Evolutionary conservation across 306 rosid species (phyloP).

Genomic region (Luffa aegyptiaca): DNA sequence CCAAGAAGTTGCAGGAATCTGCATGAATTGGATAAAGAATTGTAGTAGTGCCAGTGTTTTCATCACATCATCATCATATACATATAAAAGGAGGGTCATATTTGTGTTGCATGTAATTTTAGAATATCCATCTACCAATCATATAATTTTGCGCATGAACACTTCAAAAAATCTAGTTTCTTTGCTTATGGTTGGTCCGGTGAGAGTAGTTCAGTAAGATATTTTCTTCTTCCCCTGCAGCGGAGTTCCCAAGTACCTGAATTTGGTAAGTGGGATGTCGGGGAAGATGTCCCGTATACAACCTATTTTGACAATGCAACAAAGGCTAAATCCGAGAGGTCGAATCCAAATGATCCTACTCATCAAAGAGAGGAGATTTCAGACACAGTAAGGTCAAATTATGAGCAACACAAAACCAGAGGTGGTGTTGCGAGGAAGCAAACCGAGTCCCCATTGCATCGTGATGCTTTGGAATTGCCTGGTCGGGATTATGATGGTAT

Average conservation of each 20-base stretch:
- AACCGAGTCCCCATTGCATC: constrained; percentile 8
- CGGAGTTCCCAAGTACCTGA: constrained; percentile 8
- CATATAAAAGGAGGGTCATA: background rate
- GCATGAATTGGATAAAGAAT: background rate
- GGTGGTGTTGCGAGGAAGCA: constrained; percentile 1
- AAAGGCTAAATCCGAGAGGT: background rate
- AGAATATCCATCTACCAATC: background rate
- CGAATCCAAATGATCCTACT: background rate
- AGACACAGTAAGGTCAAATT: background rate
- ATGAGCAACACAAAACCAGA: background rate
- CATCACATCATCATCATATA: background rate
- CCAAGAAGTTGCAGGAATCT: background rate
- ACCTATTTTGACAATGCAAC: constrained; percentile 14
- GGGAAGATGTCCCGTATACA: constrained; percentile 12
- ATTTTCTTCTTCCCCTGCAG: background rate
- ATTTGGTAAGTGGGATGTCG: constrained; percentile 18
- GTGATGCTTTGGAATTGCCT: background rate
- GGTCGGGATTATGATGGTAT: background rate
- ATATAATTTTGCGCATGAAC: background rate
- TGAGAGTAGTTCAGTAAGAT: background rate
- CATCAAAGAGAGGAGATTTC: background rate
- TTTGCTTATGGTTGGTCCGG: background rate
- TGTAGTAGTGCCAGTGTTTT: background rate
- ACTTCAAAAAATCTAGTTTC: background rate
- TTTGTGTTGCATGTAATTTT: background rate